A percentile compares a stretch with the other conserved stretches of the same genome.
phyloP scores from a whole-genome alignment of 441 rosid genomes.

The Jatropha podagrica region DNA sequence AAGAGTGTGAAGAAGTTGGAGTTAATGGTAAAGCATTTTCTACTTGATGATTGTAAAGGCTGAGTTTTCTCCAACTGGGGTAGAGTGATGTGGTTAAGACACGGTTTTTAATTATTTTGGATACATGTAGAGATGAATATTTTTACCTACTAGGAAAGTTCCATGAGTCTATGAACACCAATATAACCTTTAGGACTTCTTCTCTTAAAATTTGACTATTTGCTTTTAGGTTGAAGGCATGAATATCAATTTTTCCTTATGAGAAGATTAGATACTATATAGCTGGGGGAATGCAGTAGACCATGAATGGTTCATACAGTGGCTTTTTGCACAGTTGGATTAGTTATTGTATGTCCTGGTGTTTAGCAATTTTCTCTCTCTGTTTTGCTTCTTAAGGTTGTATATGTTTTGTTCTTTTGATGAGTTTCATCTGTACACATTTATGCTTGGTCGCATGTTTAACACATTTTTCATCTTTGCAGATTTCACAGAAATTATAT shows the following conservation, averaged over 20 bases:
- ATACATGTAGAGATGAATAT: neutral
- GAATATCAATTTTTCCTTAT: neutral
- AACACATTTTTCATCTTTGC: conserved; percentile 11
- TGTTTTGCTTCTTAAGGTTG: neutral
- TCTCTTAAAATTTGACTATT: neutral
- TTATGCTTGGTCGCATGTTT: neutral
- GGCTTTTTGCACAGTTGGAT: neutral
- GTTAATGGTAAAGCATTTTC: neutral
- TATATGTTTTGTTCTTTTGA: neutral
- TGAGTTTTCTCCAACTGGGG: neutral
- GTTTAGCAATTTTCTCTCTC: neutral
- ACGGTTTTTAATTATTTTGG: neutral
- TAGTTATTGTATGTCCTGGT: neutral
- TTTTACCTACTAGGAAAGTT: neutral
- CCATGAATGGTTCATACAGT: neutral
- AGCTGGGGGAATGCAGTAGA: neutral
- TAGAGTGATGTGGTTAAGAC: neutral
- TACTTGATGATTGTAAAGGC: neutral
- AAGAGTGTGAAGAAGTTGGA: neutral
- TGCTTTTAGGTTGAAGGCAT: neutral
- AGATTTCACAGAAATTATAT: conserved; percentile 68
- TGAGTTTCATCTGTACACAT: neutral
- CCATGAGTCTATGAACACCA: neutral
- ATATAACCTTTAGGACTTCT: neutral
- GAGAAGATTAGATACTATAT: neutral